Evolutionary conservation across 345 rosid genomes (phyloP).

Genomic region (Murraya koenigii): DNA sequence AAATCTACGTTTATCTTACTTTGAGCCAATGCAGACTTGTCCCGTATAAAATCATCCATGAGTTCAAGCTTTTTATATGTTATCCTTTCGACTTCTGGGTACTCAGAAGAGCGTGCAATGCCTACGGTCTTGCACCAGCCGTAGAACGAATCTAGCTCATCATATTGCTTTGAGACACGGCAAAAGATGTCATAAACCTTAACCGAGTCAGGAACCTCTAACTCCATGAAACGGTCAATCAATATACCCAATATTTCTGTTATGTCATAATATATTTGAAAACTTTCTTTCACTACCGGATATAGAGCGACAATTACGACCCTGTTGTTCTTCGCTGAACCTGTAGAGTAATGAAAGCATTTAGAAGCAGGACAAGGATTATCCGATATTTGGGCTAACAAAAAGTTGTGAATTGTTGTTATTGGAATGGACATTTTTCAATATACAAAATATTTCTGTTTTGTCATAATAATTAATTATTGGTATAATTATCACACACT

Average conservation of each 20-base stretch:
- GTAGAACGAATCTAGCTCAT: conserved; percentile 65
- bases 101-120: conserved; percentile 68
- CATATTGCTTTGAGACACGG: conserved; percentile 59
- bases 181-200: conserved; percentile 68
- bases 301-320: conserved; percentile 73
- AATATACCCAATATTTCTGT: conserved; percentile 56
- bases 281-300: conserved; percentile 74
- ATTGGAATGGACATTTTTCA: no score
- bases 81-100: conserved; percentile 75
- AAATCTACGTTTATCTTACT: conserved; percentile 5
- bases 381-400: no score
- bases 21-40: conserved; percentile 51
- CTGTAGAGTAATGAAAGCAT: conserved; percentile 25
- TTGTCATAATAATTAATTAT: no score
- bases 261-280: conserved; percentile 63
- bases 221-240: conserved; percentile 74
- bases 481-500: no score
- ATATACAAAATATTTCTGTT: no score
- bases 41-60: conserved; percentile 79
- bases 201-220: conserved; percentile 57
- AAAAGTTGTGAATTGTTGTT: no score
- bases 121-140: conserved; percentile 70
- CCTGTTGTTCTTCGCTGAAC: conserved; percentile 62
- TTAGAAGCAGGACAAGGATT: no score
- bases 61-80: conserved; percentile 75